These are phyloP conservation scores for Tulasnella sp. DNA, from an alignment of 768 basidiomycete species.

Conservation along the genomic window DNA sequence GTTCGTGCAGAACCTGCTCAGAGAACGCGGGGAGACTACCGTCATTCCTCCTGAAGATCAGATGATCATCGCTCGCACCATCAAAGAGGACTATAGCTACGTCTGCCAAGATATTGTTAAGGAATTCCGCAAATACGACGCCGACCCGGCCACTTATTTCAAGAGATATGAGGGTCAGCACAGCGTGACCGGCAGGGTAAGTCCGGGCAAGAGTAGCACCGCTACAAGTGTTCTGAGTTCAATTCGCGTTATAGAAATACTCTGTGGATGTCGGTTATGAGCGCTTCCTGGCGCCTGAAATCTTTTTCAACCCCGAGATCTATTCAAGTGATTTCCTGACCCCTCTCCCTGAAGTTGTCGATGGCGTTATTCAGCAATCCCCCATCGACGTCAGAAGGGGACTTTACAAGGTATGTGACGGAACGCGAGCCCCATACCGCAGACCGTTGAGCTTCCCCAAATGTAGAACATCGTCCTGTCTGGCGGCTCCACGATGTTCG, in stretches of 20 bases:
- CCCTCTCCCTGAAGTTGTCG: conserved; percentile 93
- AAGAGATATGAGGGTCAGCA: conserved; percentile 93
- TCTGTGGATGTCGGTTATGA: conserved; percentile 94
- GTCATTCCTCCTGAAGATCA: conserved; percentile 96
- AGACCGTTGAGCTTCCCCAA: not conserved
- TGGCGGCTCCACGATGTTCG: conserved; percentile 99
- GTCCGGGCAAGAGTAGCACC: conserved; percentile 40
- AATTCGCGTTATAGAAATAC: conserved; percentile 71
- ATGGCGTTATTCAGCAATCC: conserved; percentile 91
- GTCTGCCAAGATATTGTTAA: conserved; percentile 99
- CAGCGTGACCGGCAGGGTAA: conserved; percentile 85
- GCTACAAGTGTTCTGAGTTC: not conserved
- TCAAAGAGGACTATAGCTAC: conserved; percentile 98
- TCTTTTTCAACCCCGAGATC: conserved; percentile 99
- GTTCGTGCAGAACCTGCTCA: conserved; percentile 93
- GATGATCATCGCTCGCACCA: conserved; percentile 83
- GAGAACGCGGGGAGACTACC: conserved; percentile 91
- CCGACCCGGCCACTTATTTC: conserved; percentile 93
- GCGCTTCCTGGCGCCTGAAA: conserved; percentile 97
- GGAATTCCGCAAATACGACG: conserved; percentile 98
- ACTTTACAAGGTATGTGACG: conserved; percentile 75
- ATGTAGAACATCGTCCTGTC: conserved; percentile 92
- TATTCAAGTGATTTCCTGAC: conserved; percentile 97
- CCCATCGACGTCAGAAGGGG: conserved; percentile 98
- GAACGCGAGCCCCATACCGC: not conserved